Evolutionary conservation across 108 stramenopile genomes (phyloP), one percentile per base, ranked within the genome.

Genomic region (Nannochloropsis salina): DNA sequence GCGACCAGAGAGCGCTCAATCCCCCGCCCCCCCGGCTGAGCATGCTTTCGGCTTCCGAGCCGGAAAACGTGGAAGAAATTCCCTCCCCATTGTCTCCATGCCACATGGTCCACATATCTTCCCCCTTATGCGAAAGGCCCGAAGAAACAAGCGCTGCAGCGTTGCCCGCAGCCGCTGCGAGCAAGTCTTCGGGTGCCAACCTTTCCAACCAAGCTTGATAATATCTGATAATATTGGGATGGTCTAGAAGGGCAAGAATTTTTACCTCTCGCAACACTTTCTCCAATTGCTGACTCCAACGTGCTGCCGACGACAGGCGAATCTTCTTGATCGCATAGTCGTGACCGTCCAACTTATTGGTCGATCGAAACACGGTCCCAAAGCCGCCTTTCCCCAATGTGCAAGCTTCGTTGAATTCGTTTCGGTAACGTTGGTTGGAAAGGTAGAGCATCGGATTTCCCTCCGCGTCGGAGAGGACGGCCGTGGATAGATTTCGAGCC

Each of bases 281-380:
- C 11, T 86, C 87, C 12, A 91, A 88, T 42, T 90, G 45, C 82
- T 86, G 86, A 40, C 82, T 88, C 89, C 88, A 42, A 85, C 91
- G 41, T 45, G 45, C 79, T 44, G 80, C 84, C 11, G 84, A 84
- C 40, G 84, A 84, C 84, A 87, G 84, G 80, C 86, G 44, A 42
- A 93, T 93, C 51, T 90, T 90, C 86, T 93, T 93, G 45, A 93
- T 81, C 18, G 93, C 93, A 41, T 91, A 92, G 43, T 90, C 80
- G 42, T 87, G 80, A 3, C 86, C 92, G 83, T 90, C 92, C 8
- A 84, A 40, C 8, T 81, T 79, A 80, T 86, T 89, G 43, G 82
- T 82, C 41, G 92, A 92, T 22, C 90, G 84, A 83, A 90, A 92
- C 40, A 93, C 93, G n/a, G 91, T 89, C 15, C 92, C 91, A 80